Base-by-base conservation (phyloP, 768 basidiomycete species). In the Pilatotrama ljubarskyi region DNA sequence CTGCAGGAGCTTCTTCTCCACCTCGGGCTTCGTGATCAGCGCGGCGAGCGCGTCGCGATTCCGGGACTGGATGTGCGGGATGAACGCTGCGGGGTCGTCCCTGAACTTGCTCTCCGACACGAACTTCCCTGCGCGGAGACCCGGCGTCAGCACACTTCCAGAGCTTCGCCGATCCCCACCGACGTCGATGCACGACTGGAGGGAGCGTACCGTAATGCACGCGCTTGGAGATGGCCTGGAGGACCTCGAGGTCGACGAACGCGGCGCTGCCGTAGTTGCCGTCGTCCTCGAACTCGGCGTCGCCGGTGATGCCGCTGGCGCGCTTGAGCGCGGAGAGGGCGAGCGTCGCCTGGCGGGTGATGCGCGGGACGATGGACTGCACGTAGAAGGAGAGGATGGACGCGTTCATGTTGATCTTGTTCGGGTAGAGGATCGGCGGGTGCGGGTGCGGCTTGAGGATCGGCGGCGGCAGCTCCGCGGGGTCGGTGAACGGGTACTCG, bases 181-280 rank as follows among this genome's bases (percentile, higher is more conserved):
- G n/a, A n/a, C n/a, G n/a, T n/a, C n/a, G n/a, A n/a, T n/a, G n/a
- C n/a, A n/a, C n/a, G n/a, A n/a, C n/a, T n/a, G n/a, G n/a, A n/a
- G n/a, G n/a, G n/a, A 35, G 37, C 83, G 52, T 65, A 95, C 97
- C 97, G 69, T 96, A 99, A 74, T 99, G 97, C 35, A 99, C 95
- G 38, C 97, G 87, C 77, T 98, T 90, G 76, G 92, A 95, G 70
- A 99, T 89, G n/a, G 95, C 89, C 70, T 98, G 95, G n/a, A 99
- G 82, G 2, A 94, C 88, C 73, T 98, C 95, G 25, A 99, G 84
- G 70, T 99, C 97, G 58, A 97, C 84, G 26, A 92, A 95, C 1
- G 94, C 93, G 0, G 94, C 88, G 70, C 92, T 95, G 17, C 97
- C 97, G 71, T 99, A 97, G 74, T 99, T 99, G 26, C 95, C 95